A percentile compares a stretch with the other conserved stretches of the same genome.
Conservation (phyloP, 2,329 filamentous ascomycete genomes). For the Scorias spongiosa region DNA sequence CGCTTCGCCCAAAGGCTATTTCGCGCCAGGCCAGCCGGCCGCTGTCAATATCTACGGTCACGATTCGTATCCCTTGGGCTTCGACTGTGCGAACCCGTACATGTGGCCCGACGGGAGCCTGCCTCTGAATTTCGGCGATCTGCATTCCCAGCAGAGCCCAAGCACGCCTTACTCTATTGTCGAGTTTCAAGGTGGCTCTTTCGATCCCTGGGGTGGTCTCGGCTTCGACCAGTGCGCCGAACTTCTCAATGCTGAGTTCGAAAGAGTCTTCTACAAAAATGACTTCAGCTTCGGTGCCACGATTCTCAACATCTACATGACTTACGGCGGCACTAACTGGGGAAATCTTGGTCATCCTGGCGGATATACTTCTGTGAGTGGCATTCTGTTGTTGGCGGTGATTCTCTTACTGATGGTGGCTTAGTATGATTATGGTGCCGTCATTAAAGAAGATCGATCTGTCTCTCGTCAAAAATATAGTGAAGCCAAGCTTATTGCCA, state of each 20-base stretch:
- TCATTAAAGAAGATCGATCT: constrained; percentile 54
- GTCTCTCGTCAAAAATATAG: constrained; percentile 62
- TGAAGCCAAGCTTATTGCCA: constrained; percentile 60
- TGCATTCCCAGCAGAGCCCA: constrained; percentile 47
- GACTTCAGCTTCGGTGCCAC: constrained; percentile 35
- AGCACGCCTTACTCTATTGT: constrained; percentile 49
- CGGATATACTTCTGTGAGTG: constrained; percentile 17
- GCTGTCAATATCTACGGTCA: constrained; percentile 49
- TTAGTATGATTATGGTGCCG: constrained; percentile 43
- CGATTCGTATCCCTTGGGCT: constrained; percentile 46
- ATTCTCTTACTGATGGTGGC: constrained; percentile 32
- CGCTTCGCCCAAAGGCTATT: constrained; percentile 43
- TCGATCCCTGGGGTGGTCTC: constrained; percentile 59
- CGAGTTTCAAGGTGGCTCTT: constrained; percentile 39
- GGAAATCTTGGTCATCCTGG: constrained; percentile 56
- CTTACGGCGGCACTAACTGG: constrained; percentile 70
- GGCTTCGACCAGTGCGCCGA: constrained; percentile 53
- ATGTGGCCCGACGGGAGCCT: constrained; percentile 44
- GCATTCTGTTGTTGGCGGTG: constrained; percentile 45
- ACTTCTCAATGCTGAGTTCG: constrained; percentile 57
- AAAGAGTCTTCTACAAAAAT: constrained; percentile 61
- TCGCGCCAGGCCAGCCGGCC: constrained; percentile 43
- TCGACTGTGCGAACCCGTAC: constrained; percentile 45
- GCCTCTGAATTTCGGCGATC: constrained; percentile 39
- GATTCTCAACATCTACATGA: constrained; percentile 65